phyloP scores from a whole-genome alignment of 2,329 filamentous ascomycete genomes.

The Exophiala calicioides region DNA sequence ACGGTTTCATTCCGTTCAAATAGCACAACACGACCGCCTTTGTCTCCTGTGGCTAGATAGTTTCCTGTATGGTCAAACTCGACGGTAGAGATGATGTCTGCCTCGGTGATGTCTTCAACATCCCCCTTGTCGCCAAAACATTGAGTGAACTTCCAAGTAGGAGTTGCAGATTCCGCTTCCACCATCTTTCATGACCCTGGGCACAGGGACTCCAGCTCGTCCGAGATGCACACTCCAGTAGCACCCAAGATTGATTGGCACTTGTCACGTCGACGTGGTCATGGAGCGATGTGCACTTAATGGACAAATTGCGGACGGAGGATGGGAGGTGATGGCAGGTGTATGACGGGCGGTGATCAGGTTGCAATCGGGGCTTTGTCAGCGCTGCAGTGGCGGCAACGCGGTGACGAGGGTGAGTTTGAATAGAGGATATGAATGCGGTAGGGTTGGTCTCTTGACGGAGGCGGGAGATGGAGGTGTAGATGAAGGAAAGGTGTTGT shows the following conservation, averaged over 20 bases:
- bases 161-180: constrained; percentile 89
- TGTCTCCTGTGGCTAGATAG: constrained; percentile 55
- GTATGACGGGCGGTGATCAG: constrained; percentile 2
- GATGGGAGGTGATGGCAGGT: constrained; percentile 3
- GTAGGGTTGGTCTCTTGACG: constrained; percentile 14
- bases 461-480: constrained; percentile 7
- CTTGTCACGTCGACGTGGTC: constrained; percentile 14
- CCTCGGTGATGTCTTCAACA: constrained; percentile 97
- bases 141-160: constrained; percentile 99
- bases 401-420: constrained; percentile 14
- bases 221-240: constrained; percentile 23
- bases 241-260: constrained; percentile 16
- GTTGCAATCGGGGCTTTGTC: constrained; percentile 18
- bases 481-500: constrained; percentile 22
- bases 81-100: constrained; percentile 55
- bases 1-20: constrained; percentile 86
- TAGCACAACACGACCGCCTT: constrained; percentile 53
- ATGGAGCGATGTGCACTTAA: constrained; percentile 22
- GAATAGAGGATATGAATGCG: constrained; percentile 4
- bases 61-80: constrained; percentile 56
- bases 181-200: constrained; percentile 71
- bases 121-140: constrained; percentile 99
- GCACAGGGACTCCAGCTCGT: constrained; percentile 32
- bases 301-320: no score
- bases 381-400: constrained; percentile 22